Evolutionary conservation across 257 asterid genomes (phyloP).

Genomic region (Leonotis leonurus): DNA sequence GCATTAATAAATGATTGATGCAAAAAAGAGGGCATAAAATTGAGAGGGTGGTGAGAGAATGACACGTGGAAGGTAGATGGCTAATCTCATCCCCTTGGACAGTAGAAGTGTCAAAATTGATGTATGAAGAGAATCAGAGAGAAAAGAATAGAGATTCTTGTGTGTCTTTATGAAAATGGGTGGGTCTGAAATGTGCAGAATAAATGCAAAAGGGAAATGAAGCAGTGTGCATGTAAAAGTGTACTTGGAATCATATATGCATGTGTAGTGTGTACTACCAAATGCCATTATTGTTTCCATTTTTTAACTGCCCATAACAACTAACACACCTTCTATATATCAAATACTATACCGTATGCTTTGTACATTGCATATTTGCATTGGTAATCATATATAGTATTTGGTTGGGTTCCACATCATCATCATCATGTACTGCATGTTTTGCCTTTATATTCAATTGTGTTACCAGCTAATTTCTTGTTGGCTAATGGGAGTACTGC

Average conservation of each 20-base stretch:
- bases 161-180: not conserved
- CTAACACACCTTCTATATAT: not conserved
- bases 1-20: too few relatives aligned
- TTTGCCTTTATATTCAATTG: too few relatives aligned
- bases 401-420: not conserved
- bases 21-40: not conserved
- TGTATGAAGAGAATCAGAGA: not conserved
- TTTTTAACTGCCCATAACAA: conserved; percentile 11
- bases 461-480: too few relatives aligned
- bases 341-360: not conserved
- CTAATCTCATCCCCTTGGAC: not conserved
- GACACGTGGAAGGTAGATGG: conserved; percentile 8
- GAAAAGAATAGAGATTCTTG: not conserved
- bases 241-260: not conserved
- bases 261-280: too few relatives aligned
- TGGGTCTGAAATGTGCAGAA: not conserved
- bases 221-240: not conserved
- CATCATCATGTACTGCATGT: too few relatives aligned
- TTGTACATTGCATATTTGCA: too few relatives aligned
- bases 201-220: not conserved
- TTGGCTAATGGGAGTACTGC: too few relatives aligned
- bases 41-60: not conserved
- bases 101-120: not conserved
- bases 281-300: not conserved
- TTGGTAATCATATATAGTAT: not conserved